These are phyloP conservation scores for Agarophyton chilense DNA, from an alignment of 23 red algal genomes.

Conservation along the genomic window DNA sequence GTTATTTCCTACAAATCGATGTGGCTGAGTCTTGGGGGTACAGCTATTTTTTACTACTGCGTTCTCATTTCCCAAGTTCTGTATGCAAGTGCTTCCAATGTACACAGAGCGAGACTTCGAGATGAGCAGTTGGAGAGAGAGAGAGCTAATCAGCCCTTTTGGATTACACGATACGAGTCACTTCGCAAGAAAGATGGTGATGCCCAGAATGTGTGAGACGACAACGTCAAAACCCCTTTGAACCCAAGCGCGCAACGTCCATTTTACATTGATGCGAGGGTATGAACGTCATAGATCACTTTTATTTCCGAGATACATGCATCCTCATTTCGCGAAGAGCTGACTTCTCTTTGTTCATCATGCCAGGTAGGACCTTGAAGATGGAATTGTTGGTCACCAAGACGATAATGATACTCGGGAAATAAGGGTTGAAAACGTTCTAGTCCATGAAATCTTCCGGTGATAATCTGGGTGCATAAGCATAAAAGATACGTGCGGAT, in stretches of 20 bases:
- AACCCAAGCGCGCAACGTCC: neutral
- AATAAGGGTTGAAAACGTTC: neutral
- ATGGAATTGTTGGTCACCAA: neutral
- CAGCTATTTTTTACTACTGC: conserved; percentile 34
- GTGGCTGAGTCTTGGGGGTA: conserved; percentile 43
- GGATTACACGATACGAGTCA: conserved; percentile 35
- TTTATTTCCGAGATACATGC: no score
- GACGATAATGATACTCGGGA: no score
- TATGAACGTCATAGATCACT: neutral
- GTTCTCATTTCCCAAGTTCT: conserved; percentile 48
- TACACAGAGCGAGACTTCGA: conserved; percentile 20
- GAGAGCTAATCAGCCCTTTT: conserved; percentile 15
- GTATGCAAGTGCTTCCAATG: conserved; percentile 34
- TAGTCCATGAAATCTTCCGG: conserved; percentile 99
- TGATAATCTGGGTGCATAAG: conserved; percentile 47
- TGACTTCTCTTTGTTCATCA: no score
- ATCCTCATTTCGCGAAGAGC: no score
- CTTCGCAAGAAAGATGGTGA: neutral
- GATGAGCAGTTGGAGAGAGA: conserved; percentile 36
- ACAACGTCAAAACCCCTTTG: neutral
- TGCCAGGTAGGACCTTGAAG: neutral
- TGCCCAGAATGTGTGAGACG: neutral
- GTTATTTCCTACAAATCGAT: conserved; percentile 47
- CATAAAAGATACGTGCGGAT: neutral
- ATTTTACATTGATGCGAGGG: neutral